phyloP scores from a whole-genome alignment of 495 filamentous ascomycete genomes.

The Penicillium atrosanguineum region DNA sequence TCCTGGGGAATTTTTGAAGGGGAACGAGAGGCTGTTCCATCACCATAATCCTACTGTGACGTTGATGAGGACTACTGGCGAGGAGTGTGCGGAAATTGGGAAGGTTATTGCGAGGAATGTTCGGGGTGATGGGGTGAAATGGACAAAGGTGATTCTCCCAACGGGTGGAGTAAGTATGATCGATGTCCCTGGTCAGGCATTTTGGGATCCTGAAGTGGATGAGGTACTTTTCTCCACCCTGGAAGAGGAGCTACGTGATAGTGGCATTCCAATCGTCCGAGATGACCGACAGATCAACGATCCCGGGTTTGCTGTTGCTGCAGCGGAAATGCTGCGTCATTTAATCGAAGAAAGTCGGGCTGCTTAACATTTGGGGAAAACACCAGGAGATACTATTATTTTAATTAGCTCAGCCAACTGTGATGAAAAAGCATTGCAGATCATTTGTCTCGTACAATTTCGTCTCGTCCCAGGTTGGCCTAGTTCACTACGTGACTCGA shows the following conservation, averaged over 20 bases:
- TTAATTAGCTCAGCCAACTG: too few species aligned
- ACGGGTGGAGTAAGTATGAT: slow-evolving; percentile 50
- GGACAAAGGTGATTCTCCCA: slow-evolving; percentile 57
- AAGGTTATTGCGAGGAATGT: slow-evolving; percentile 53
- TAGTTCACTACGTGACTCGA: too few species aligned
- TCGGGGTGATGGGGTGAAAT: slow-evolving; percentile 9
- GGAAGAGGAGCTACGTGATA: slow-evolving; percentile 36
- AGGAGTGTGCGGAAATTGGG: slow-evolving; percentile 55
- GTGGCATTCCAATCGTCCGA: slow-evolving; percentile 31
- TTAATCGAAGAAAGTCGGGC: slow-evolving; percentile 7
- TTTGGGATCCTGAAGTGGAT: slow-evolving; percentile 46
- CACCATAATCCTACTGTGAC: slow-evolving; percentile 67
- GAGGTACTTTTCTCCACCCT: slow-evolving; percentile 44
- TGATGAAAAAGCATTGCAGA: too few species aligned
- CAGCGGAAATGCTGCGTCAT: slow-evolving; percentile 21
- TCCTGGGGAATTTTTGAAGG: slow-evolving; percentile 39
- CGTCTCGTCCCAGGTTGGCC: too few species aligned
- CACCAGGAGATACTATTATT: too few species aligned
- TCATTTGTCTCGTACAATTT: too few species aligned
- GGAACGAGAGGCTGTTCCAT: slow-evolving; percentile 41
- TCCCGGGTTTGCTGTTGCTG: slow-evolving; percentile 32
- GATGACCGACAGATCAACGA: slow-evolving; percentile 47
- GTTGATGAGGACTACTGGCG: slow-evolving; percentile 54
- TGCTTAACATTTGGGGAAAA: too few species aligned
- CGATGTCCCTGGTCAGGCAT: slow-evolving; percentile 33